Percentiles rank a stretch among this genome's conserved stretches.
Conservation (phyloP, 2,329 filamentous ascomycete genomes). For the Thelonectria blattea region DNA sequence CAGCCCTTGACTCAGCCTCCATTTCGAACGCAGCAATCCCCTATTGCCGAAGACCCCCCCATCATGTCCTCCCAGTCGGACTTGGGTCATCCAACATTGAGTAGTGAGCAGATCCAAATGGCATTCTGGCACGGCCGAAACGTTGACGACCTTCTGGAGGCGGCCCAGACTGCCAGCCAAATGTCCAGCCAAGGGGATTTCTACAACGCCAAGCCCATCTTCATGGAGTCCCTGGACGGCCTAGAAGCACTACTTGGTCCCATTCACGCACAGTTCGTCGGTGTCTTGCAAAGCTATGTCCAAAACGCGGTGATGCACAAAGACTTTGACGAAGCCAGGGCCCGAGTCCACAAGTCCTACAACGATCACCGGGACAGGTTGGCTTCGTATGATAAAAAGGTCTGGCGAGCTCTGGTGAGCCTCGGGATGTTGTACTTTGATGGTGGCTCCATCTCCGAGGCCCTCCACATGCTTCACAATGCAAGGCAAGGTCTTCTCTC, state of each 20-base stretch:
- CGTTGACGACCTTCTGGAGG: no score
- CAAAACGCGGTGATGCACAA: background rate
- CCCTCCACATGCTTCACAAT: background rate
- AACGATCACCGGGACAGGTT: background rate
- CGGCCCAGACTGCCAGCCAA: no score
- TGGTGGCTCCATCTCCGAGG: background rate
- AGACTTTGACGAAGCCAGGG: background rate
- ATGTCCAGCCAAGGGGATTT: background rate
- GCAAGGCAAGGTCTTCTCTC: background rate
- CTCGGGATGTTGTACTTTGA: background rate
- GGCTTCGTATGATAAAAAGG: background rate
- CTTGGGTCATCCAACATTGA: no score
- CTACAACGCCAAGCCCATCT: background rate
- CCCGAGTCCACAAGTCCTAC: background rate
- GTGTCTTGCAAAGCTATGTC: background rate
- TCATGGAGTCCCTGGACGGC: background rate
- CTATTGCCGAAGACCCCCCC: no score
- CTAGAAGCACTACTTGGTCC: background rate
- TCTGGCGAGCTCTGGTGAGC: background rate
- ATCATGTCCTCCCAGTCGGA: no score
- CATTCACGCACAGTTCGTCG: background rate
- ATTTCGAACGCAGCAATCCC: no score
- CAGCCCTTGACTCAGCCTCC: no score
- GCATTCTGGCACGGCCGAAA: no score
- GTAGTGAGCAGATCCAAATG: no score